phyloP scores from a whole-genome alignment of 2,329 filamentous ascomycete genomes.

The Hansfordia pulvinata region DNA sequence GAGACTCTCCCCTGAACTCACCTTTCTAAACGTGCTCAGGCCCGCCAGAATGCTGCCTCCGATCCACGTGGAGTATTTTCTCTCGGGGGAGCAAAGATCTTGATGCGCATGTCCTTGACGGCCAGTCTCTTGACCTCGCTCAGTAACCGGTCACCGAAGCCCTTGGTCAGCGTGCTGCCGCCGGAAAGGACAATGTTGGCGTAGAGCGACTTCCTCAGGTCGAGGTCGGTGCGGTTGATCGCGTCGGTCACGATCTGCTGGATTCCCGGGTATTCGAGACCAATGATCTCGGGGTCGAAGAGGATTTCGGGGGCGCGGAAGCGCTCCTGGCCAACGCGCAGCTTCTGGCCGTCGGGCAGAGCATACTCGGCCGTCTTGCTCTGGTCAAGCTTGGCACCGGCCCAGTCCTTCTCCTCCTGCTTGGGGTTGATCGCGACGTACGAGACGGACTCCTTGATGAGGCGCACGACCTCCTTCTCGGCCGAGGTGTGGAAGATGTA shows the following conservation, averaged over 20 bases:
- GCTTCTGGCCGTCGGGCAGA: conserved; percentile 82
- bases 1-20: conserved; percentile 25
- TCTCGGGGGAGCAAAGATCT: conserved; percentile 94
- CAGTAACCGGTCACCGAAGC: conserved; percentile 85
- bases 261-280: conserved; percentile 89
- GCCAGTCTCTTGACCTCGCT: conserved; percentile 86
- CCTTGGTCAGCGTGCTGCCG: conserved; percentile 90
- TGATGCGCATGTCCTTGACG: conserved; percentile 98
- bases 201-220: conserved; percentile 85
- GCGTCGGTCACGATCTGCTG: conserved; percentile 97
- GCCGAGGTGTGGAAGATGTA: conserved; percentile 95
- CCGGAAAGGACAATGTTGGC: conserved; percentile 96
- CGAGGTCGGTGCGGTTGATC: conserved; percentile 89
- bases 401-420: conserved; percentile 95
- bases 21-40: conserved; percentile 96
- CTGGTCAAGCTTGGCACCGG: conserved; percentile 61
- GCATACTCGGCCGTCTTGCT: conserved; percentile 76
- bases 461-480: conserved; percentile 95
- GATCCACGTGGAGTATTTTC: conserved; percentile 99
- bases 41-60: conserved; percentile 94
- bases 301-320: conserved; percentile 95
- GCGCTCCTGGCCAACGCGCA: conserved; percentile 83
- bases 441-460: conserved; percentile 90
- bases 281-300: conserved; percentile 94
- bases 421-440: conserved; percentile 86